A percentile compares a stretch with the other conserved stretches of the same genome.
Conservation (phyloP, 352 stramenopile species). For the Blastocystis sp. region DNA sequence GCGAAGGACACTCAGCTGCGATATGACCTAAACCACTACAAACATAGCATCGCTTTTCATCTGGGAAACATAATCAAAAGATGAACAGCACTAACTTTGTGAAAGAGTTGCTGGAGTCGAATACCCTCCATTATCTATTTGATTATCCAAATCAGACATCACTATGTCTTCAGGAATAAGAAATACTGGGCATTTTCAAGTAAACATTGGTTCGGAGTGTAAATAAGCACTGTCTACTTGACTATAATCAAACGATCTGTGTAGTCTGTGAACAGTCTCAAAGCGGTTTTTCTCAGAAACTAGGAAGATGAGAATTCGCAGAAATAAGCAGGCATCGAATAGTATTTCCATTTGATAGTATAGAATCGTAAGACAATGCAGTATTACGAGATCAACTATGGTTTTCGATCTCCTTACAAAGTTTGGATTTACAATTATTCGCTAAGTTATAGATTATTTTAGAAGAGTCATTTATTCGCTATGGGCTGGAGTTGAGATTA, state of each 20-base stretch:
- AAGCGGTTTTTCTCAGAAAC: background rate
- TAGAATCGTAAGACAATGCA: constrained; percentile 60
- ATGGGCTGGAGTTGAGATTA: constrained; percentile 37
- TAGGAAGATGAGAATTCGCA: constrained; percentile 28
- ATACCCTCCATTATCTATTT: too few species aligned
- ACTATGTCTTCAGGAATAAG: too few species aligned
- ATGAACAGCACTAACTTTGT: too few species aligned
- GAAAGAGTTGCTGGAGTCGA: too few species aligned
- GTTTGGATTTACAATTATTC: background rate
- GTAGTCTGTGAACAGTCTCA: too few species aligned
- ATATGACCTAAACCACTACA: constrained; percentile 30
- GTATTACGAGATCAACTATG: constrained; percentile 58
- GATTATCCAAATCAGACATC: too few species aligned
- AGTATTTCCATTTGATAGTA: background rate
- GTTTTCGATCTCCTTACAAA: constrained; percentile 39
- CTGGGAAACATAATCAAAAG: background rate
- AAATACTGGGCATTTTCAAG: too few species aligned
- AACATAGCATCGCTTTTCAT: background rate
- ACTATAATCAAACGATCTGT: too few species aligned
- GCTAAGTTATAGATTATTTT: constrained; percentile 32
- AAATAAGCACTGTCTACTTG: too few species aligned
- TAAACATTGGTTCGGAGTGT: too few species aligned
- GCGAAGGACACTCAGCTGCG: constrained; percentile 2
- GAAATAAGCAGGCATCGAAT: constrained; percentile 10
- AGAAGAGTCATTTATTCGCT: constrained; percentile 58